Percentiles rank a stretch among this genome's conserved stretches.
Conservation (phyloP, 345 rosid species). For the Moricandia moricandioides region DNA sequence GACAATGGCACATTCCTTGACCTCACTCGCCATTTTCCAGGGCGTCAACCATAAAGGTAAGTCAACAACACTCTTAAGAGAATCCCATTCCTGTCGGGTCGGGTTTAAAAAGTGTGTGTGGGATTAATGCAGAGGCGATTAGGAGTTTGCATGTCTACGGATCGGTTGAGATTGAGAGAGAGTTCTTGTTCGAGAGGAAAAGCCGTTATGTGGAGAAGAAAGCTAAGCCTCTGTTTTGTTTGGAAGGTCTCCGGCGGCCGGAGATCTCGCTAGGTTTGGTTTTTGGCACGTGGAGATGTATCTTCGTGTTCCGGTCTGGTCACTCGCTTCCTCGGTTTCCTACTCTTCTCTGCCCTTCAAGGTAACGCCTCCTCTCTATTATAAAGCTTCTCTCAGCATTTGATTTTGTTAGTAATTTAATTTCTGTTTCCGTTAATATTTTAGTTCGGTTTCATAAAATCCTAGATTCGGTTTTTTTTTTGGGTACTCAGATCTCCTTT, state of each 20-base stretch:
- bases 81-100: background rate
- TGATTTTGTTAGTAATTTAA: background rate
- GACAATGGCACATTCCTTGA: conserved; percentile 38
- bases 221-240: conserved; percentile 29
- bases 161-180: conserved; percentile 40
- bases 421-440: background rate
- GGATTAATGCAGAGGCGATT: conserved; percentile 34
- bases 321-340: conserved; percentile 35
- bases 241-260: conserved; percentile 15
- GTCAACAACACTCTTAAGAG: background rate
- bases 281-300: conserved; percentile 37
- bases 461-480: background rate
- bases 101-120: background rate
- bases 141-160: conserved; percentile 50
- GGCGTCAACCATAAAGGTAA: conserved; percentile 34
- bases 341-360: conserved; percentile 36
- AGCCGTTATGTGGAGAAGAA: conserved; percentile 34
- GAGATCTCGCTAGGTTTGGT: conserved; percentile 37
- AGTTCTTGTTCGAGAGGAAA: conserved; percentile 31
- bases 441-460: background rate
- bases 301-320: conserved; percentile 35
- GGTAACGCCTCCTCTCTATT: conserved; percentile 26
- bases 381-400: background rate
- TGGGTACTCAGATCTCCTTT: background rate
- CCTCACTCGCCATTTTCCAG: conserved; percentile 42